A percentile compares a stretch with the other conserved stretches of the same genome.
Conservation (phyloP, 2,329 filamentous ascomycete species). For the Fusarium sp. region DNA sequence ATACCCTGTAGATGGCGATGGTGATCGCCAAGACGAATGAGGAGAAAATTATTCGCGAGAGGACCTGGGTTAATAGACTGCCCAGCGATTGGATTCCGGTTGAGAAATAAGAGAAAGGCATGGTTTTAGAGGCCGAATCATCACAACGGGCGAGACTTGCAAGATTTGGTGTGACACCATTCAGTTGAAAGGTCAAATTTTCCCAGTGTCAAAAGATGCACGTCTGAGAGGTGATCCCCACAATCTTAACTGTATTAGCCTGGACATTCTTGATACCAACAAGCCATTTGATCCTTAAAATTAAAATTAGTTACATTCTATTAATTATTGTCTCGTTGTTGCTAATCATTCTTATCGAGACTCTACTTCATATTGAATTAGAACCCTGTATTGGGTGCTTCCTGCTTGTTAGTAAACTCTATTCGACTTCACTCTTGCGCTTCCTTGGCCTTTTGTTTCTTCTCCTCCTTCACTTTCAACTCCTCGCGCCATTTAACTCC, state of each 20-base stretch:
- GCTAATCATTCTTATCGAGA: neutral
- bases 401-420: neutral
- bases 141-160: neutral
- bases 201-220: constrained; percentile 12
- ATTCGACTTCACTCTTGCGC: neutral
- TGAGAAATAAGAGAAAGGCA: constrained; percentile 13
- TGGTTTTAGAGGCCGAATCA: constrained; percentile 17
- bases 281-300: neutral
- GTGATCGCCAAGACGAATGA: constrained; percentile 32
- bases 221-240: constrained; percentile 4
- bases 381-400: neutral
- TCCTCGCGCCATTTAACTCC: constrained; percentile 59
- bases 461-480: constrained; percentile 44
- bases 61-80: neutral
- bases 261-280: neutral
- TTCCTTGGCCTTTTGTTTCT: constrained; percentile 34
- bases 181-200: neutral
- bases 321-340: neutral
- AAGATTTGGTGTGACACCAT: neutral
- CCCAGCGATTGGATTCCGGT: constrained; percentile 7
- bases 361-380: neutral
- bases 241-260: neutral
- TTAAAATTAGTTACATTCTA: neutral
- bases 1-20: constrained; percentile 53
- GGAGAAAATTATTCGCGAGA: constrained; percentile 4